Conservation (phyloP, 176 grass and related monocot species). For the Eragrostis curvula region DNA sequence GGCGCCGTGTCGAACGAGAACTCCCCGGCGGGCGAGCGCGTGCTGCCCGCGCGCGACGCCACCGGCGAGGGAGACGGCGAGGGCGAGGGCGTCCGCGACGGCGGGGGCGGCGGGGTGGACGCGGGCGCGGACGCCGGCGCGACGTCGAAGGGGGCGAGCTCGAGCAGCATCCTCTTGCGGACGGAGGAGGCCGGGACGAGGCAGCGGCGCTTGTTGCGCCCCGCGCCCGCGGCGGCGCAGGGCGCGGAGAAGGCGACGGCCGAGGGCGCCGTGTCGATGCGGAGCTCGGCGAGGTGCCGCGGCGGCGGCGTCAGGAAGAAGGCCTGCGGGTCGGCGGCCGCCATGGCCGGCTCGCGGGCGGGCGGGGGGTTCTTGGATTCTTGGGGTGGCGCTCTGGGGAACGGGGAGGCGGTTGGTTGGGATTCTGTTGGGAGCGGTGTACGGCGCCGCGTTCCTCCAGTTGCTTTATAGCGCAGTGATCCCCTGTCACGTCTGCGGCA, state of each 20-base stretch:
- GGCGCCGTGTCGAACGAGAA: constrained; percentile 27
- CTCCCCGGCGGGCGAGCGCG: not conserved
- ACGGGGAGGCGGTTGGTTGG: not conserved
- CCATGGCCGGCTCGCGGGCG: constrained; percentile 2
- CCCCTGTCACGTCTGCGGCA: not conserved
- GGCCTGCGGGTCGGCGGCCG: not conserved
- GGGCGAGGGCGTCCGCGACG: not conserved
- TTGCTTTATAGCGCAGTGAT: constrained; percentile 4
- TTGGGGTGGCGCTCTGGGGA: not conserved
- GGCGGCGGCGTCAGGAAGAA: constrained; percentile 15
- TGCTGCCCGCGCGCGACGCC: not conserved
- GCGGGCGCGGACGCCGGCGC: not conserved
- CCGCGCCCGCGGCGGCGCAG: constrained; percentile 10
- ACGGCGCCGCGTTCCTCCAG: not conserved
- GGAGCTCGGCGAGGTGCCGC: constrained; percentile 44
- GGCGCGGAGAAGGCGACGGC: constrained; percentile 38
- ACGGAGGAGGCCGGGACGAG: constrained; percentile 28
- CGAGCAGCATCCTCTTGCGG: constrained; percentile 46
- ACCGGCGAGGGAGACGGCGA: not conserved
- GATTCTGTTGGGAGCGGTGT: not conserved
- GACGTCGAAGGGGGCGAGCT: constrained; percentile 24
- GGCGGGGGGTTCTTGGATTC: not conserved
- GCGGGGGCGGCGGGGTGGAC: not conserved
- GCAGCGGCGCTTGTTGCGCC: constrained; percentile 43
- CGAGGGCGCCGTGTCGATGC: constrained; percentile 31